A percentile compares a stretch with the other conserved stretches of the same genome.
phyloP scores from a whole-genome alignment of 352 stramenopile genomes.

The Globisporangium rhizosaccharum region DNA sequence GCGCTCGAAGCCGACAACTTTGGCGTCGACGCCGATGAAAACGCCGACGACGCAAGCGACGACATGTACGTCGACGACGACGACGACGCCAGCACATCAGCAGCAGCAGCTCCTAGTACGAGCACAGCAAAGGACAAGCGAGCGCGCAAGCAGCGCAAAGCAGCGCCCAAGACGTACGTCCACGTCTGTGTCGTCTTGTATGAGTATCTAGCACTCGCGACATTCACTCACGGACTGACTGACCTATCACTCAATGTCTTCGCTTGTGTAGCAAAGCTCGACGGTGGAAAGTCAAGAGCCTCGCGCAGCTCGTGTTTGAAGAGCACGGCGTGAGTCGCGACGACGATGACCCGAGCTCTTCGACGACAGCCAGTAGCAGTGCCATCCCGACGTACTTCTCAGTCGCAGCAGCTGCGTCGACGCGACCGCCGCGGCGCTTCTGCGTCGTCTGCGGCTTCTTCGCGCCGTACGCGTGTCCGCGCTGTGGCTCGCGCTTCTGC shows the following conservation, averaged over 20 bases:
- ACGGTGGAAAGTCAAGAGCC: slow-evolving; percentile 84
- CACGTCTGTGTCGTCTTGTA: no score
- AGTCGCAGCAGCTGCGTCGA: slow-evolving; percentile 51
- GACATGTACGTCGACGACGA: slow-evolving; percentile 79
- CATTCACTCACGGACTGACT: neutral
- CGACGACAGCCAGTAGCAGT: slow-evolving; percentile 2
- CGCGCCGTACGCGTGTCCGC: slow-evolving; percentile 67
- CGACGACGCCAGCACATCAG: neutral
- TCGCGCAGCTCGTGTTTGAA: slow-evolving; percentile 85
- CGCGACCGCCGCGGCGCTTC: slow-evolving; percentile 64
- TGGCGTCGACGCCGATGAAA: slow-evolving; percentile 55
- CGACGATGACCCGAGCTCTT: neutral
- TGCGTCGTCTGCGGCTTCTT: slow-evolving; percentile 86
- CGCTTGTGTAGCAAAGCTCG: slow-evolving; percentile 15
- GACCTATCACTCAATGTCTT: neutral
- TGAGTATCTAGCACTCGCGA: no score
- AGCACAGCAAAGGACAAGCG: slow-evolving; percentile 30
- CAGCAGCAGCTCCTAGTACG: slow-evolving; percentile 1
- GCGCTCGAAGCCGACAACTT: slow-evolving; percentile 89
- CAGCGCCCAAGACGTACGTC: slow-evolving; percentile 3
- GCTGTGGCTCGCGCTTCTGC: slow-evolving; percentile 80
- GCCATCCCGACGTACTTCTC: slow-evolving; percentile 64
- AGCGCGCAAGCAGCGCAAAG: slow-evolving; percentile 20
- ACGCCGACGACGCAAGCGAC: slow-evolving; percentile 43
- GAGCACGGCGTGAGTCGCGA: slow-evolving; percentile 31